Base-by-base conservation (phyloP, 768 basidiomycete species). In the Trametopsis cervina region DNA sequence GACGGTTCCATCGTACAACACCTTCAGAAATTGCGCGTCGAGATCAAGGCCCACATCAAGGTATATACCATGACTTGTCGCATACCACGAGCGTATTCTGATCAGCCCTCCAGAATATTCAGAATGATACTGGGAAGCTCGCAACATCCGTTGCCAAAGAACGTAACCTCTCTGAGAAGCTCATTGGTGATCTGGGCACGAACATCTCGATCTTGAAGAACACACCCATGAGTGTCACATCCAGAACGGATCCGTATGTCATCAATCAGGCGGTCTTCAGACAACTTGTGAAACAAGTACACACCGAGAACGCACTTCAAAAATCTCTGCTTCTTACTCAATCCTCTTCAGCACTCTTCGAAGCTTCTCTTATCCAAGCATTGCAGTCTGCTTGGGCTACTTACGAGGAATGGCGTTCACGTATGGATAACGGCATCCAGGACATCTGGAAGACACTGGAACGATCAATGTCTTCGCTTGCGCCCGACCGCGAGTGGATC, bases 251-350 rank as follows among this genome's bases (percentile, higher is more conserved):
- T 62, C 93, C 93, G 64, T 94, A 72, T 62, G 86, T 89, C 41
- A 73, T 78, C 49, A 90, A 92, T 63, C 68, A 73, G 47, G 71
- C 78, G 47, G 92, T 95, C 29, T 65, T 73, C 17, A 83, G 78
- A 44, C 92, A 96, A 63, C 80, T 96, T 13, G 78, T 82, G 54
- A 89, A 88, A 57, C 94, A 97, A 69, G 89, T 97, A 39, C 82
- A 92, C 67, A 95, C 96, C 68, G 96, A 99, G 68, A 99, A 99
- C 62, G 82, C 93, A 0, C 81, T 99, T 12, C 95, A 99, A 68
- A 99, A 98, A 65, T 89, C 86, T 2, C 89, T 97, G 60, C 83
- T 99, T 60, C 94, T 99, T 65, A 97, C 95, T 81, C 95, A 99
- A 59, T 92, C 94, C 55, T 95, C 95, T 63, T 89, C 85, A 13